Percentiles rank a stretch among this genome's conserved stretches.
phyloP scores from a whole-genome alignment of 2,329 filamentous ascomycete species.

The Aspergillus chevalieri region DNA sequence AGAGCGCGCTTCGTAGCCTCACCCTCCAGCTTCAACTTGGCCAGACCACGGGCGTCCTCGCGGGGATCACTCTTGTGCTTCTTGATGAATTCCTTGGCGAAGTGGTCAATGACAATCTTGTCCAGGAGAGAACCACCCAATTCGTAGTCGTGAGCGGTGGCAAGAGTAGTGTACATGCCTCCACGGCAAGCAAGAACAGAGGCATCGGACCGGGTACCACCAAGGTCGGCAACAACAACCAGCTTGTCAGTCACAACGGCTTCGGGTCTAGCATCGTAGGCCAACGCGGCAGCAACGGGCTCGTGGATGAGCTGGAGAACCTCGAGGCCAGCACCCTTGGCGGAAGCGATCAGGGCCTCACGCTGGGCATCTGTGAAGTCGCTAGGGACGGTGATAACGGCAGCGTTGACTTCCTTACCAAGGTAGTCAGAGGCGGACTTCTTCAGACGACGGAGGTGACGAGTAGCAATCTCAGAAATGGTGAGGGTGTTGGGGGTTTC shows the following conservation, averaged over 20 bases:
- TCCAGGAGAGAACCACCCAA: conserved; percentile 81
- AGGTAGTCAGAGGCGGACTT: conserved; percentile 84
- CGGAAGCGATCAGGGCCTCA: conserved; percentile 68
- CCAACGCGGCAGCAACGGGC: conserved; percentile 79
- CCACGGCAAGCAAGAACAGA: conserved; percentile 84
- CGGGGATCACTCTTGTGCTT: conserved; percentile 88
- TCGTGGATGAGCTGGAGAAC: conserved; percentile 90
- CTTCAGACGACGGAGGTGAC: conserved; percentile 76
- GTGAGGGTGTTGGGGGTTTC: conserved; percentile 63
- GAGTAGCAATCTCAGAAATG: conserved; percentile 74
- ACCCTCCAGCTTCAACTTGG: conserved; percentile 87
- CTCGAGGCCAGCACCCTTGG: conserved; percentile 75
- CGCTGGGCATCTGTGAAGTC: conserved; percentile 88
- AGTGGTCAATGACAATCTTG: conserved; percentile 88
- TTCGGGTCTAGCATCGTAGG: conserved; percentile 82
- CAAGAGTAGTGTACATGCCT: conserved; percentile 92
- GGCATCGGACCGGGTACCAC: conserved; percentile 87
- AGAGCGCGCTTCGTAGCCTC: conserved; percentile 90
- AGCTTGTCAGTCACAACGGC: conserved; percentile 74
- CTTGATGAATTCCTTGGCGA: conserved; percentile 98
- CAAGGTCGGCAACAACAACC: conserved; percentile 84
- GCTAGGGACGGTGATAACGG: conserved; percentile 88
- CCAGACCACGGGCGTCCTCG: conserved; percentile 70
- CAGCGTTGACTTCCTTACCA: conserved; percentile 88
- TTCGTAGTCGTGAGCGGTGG: conserved; percentile 93